phyloP scores from a whole-genome alignment of 2,329 filamentous ascomycete species.

The Shiraia sp. region DNA sequence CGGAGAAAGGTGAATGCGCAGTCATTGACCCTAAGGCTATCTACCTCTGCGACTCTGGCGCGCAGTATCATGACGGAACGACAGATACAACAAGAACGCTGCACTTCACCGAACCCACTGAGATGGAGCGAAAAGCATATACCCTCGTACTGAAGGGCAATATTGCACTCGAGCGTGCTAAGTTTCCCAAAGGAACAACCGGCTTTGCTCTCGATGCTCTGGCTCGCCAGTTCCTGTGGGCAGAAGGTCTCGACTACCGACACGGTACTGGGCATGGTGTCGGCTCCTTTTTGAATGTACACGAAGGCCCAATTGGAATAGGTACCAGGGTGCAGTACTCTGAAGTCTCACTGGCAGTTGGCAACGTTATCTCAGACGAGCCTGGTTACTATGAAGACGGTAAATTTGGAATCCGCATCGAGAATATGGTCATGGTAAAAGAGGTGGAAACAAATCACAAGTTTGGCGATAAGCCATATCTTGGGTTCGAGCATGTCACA shows the following conservation, averaged over 20 bases:
- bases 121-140: conserved; percentile 84
- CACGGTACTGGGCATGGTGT: conserved; percentile 97
- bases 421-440: conserved; percentile 90
- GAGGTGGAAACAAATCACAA: conserved; percentile 84
- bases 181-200: conserved; percentile 94
- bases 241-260: conserved; percentile 88
- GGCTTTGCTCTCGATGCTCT: conserved; percentile 89
- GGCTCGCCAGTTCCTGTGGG: conserved; percentile 91
- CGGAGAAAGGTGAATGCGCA: conserved; percentile 79
- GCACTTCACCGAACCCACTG: conserved; percentile 84
- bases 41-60: conserved; percentile 95
- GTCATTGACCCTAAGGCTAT: conserved; percentile 81
- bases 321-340: conserved; percentile 89
- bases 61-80: conserved; percentile 94
- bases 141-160: conserved; percentile 94
- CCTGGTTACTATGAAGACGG: conserved; percentile 98
- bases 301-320: conserved; percentile 96
- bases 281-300: conserved; percentile 93
- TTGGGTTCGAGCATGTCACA: conserved; percentile 96
- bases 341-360: conserved; percentile 85
- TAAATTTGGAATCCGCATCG: conserved; percentile 90
- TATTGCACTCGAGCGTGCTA: conserved; percentile 80
- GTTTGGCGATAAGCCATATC: conserved; percentile 91
- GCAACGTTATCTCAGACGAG: conserved; percentile 95
- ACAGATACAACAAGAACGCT: conserved; percentile 94